Evolutionary conservation across 1,139 yeast species (phyloP).

Genomic region (Debaryomycetaceae sp.): DNA sequence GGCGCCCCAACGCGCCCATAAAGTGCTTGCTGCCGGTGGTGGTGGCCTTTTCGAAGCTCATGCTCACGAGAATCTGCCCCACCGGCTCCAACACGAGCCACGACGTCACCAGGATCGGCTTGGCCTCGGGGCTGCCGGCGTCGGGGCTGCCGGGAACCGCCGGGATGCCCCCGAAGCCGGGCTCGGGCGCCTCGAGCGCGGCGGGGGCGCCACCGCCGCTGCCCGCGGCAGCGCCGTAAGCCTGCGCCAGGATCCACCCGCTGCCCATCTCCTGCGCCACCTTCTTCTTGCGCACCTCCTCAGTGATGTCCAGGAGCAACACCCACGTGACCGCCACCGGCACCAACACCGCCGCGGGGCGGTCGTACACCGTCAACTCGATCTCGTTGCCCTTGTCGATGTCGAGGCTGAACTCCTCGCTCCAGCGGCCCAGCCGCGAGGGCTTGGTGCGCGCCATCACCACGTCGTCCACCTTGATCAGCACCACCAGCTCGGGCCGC

Average conservation of each 20-base stretch:
- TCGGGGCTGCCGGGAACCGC: slow-evolving; percentile 46
- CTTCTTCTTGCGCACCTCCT: slow-evolving; percentile 87
- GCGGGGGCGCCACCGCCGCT: too few species aligned
- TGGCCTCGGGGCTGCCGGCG: slow-evolving; percentile 13
- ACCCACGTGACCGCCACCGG: slow-evolving; percentile 97
- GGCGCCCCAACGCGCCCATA: slow-evolving; percentile 85
- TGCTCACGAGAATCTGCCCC: slow-evolving; percentile 75
- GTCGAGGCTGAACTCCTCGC: slow-evolving; percentile 73
- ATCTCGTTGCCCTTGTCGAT: slow-evolving; percentile 91
- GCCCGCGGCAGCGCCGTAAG: too few species aligned
- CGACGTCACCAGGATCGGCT: slow-evolving; percentile 49
- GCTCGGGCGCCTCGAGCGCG: too few species aligned
- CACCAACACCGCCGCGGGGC: slow-evolving; percentile 55
- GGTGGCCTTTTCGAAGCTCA: slow-evolving; percentile 73
- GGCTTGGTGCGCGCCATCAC: slow-evolving; percentile 72
- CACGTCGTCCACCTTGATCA: slow-evolving; percentile 82
- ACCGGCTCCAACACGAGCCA: slow-evolving; percentile 95
- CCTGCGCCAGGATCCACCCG: slow-evolving; percentile 96
- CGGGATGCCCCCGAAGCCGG: slow-evolving; percentile 80
- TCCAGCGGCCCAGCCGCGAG: slow-evolving; percentile 78
- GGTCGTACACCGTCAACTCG: slow-evolving; percentile 83
- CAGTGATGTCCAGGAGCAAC: slow-evolving; percentile 83
- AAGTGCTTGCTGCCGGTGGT: slow-evolving; percentile 47
- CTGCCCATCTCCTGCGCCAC: slow-evolving; percentile 70
- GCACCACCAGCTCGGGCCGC: slow-evolving; percentile 74